phyloP scores from a whole-genome alignment of 2,329 filamentous ascomycete genomes.

The Neonectria magnoliae region DNA sequence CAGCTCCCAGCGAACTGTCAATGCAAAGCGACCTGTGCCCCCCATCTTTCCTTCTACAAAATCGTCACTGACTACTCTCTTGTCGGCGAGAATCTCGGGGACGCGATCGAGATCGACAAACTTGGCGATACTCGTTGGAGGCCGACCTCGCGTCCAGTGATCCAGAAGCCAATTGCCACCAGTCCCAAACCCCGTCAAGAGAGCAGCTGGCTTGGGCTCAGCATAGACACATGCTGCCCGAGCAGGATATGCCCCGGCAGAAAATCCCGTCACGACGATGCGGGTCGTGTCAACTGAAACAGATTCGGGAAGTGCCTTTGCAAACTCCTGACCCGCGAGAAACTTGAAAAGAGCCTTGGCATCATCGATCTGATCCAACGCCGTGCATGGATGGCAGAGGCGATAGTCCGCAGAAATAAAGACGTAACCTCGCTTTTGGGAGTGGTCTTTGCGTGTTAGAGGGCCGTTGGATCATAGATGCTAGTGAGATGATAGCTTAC shows the following conservation, averaged over 20 bases:
- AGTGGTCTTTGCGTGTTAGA: not conserved
- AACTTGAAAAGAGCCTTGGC: slow-evolving; percentile 17
- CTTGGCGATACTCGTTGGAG: slow-evolving; percentile 14
- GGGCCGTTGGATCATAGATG: not conserved
- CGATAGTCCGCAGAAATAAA: slow-evolving; percentile 17
- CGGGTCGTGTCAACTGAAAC: slow-evolving; percentile 5
- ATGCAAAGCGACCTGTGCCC: slow-evolving; percentile 3
- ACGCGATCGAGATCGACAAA: slow-evolving; percentile 6
- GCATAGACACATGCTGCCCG: slow-evolving; percentile 19
- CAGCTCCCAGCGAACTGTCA: slow-evolving; percentile 20
- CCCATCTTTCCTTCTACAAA: not conserved
- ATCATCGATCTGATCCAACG: slow-evolving; percentile 18
- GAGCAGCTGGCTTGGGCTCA: slow-evolving; percentile 14
- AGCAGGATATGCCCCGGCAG: slow-evolving; percentile 16
- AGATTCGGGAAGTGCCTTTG: not conserved
- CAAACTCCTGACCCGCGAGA: slow-evolving; percentile 3
- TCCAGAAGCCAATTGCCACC: slow-evolving; percentile 17
- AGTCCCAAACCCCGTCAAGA: slow-evolving; percentile 10
- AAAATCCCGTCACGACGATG: slow-evolving; percentile 15
- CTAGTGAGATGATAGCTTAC: not conserved
- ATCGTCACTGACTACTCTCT: slow-evolving; percentile 19
- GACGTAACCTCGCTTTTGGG: slow-evolving; percentile 13
- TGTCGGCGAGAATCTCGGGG: slow-evolving; percentile 11
- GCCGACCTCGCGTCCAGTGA: slow-evolving; percentile 12
- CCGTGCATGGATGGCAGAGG: slow-evolving; percentile 16